Base-by-base conservation (phyloP, 306 rosid genomes). In the Citrullus mucosospermus region DNA sequence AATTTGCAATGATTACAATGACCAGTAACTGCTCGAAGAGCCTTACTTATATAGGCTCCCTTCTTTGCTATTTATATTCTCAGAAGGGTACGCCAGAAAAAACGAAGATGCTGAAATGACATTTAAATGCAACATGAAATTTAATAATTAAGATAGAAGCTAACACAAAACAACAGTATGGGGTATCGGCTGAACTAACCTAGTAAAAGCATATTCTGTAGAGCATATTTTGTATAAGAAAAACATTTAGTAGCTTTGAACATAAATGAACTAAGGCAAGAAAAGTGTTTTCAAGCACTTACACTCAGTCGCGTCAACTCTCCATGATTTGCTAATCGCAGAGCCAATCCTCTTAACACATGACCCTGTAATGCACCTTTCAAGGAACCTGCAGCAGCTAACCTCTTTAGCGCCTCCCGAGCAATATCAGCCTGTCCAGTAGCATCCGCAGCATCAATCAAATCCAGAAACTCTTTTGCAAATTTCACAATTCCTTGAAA, bases 401-500 rank as follows among this genome's bases (percentile, higher is more conserved):
- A 85, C 85, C 99, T 88, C 80, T 95, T 92, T 25, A 95, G 91
- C 76, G 99, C 98, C 85, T 92, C 99, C 83, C 97, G 95, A 39
- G 98, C 99, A 85, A 95, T 92, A 75, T 95, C 99, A 86, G 87
- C 89, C 83, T 95, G 99, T 81, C 91, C 99, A 78, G 99, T 95
- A 81, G 99, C 99, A 87, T 95, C 99, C 60, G 99, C 99, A 1
- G 99, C 99, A 44, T 95, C 99, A 72, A 95, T 92, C 82, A 95
- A 97, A 88, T 95, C 98, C 88, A 95, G 75, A 85, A 95, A 95
- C 83, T 95, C 99, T 84, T 82, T 92, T 5, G 97, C 97, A 1
- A 89, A 95, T 84, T 95, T 95, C 85, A 90, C 97, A 79, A 92
- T 92, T 85, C 99, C 99, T 88, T 95, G 90, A 81, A 92, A 92